Base-by-base conservation (phyloP, 257 asterid genomes). In the Penstemon newberryi region DNA sequence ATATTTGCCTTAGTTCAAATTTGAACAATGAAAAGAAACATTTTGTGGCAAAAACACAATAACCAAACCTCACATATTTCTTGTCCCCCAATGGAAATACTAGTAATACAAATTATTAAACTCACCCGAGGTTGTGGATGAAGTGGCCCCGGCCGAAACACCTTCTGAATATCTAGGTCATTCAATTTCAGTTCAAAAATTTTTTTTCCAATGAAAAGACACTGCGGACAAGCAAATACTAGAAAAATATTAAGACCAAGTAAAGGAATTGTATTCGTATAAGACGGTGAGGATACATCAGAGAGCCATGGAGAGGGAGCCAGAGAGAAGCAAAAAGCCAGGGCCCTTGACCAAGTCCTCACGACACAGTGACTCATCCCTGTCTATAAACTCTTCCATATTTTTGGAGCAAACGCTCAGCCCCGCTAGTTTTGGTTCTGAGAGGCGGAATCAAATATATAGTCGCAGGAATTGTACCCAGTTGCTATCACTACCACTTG, bases 271-370 rank as follows among this genome's bases (percentile, higher is more conserved):
- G 36, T 56, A 12, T 37, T 9, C 1, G 25, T 19, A 19, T 19
- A 19, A 19, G 25, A 19, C 25, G 25, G 12, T 47, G 50, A 81
- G 96, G 96, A 92, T 92, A 92, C 96, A 90, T 65, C 97, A 92
- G n/a, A 92, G 82, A 7, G 98, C 98, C 97, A 90, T 88, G 19
- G 98, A 92, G 47, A 92, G 93, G 61, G 97, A 87, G 60, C 97
- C 96, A 25, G 97, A 88, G 36, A 90, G 96, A 70, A 92, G 91
- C 0, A 97, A 81, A 77, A 79, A 77, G 47, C 90, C 85, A 10
- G 87, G 87, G 41, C 89, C 91, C 67, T 80, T 83, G 8, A 85
- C 89, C 4, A 79, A 81, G 56, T 80, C 85, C 57, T 83, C 96
- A 65, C 65, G 72, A 70, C 89, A 83, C 63, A 83, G 60, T 39